Evolutionary conservation across 2,329 filamentous ascomycete genomes (phyloP), one percentile per base, ranked within the genome.

Genomic region (Coniochaeta ligniaria): DNA sequence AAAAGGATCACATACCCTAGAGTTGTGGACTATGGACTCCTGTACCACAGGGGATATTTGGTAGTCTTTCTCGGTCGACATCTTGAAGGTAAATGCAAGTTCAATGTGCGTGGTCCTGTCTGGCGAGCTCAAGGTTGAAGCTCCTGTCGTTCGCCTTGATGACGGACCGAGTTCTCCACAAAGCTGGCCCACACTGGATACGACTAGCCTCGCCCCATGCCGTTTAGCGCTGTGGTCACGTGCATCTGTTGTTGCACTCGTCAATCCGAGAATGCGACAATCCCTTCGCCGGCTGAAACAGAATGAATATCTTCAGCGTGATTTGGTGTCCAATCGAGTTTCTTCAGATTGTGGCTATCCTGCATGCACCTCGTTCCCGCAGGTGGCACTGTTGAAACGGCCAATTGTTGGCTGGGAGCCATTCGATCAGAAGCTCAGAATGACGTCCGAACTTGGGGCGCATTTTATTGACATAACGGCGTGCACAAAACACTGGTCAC

Each of bases 21-120:
- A 86, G 78, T 96, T 96, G 80, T 94, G 90, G 69, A 90, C 77
- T 55, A 95, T 81, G 64, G 89, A 91, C 71, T 93, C 90, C 65
- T 84, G 85, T 68, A 94, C 91, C 60, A 94, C 85, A 31, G 91
- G 91, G 62, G 84, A 80, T 71, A 93, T 87, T 70, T 90, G 87
- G 64, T 90, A 80, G 66, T 93, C 87, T 61, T 83, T 83, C 79
- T 95, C 91, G 66, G 88, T 84, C 61, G 84, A 75, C 85, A 91
- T 90, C 60, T 68, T 77, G 70, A 71, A 70, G 63, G 66, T 62
- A 41, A 35, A 60, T 26, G 31, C 24, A 24, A 35, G 20, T 17
- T 17, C 31, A 31, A 16, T n/a, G 24, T 17, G 24, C 6, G 45
- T 24, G 43, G 43, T 62, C 22, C n/a, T 58, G 50, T 38, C 45